Conservation (phyloP, 2,329 filamentous ascomycete species). For the Podosphaera aphanis region DNA sequence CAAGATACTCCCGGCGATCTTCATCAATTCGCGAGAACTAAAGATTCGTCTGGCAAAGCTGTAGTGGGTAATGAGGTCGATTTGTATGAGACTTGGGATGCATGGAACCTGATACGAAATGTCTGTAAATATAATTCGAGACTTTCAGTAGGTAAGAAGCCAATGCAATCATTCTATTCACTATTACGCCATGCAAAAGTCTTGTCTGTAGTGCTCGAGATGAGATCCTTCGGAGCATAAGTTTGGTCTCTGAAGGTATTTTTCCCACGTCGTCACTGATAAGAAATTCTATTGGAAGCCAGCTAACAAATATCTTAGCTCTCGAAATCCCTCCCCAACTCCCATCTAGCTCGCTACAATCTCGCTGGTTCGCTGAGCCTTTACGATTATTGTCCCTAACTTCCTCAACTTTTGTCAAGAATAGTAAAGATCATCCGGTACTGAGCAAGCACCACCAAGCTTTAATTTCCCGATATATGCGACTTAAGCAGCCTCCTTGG, state of each 20-base stretch:
- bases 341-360: slow-evolving; percentile 35
- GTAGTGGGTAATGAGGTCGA: slow-evolving; percentile 29
- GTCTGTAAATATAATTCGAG: slow-evolving; percentile 66
- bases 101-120: slow-evolving; percentile 71
- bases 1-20: slow-evolving; percentile 17
- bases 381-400: slow-evolving; percentile 35
- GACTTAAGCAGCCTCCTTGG: slow-evolving; percentile 37
- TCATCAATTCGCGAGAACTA: slow-evolving; percentile 13
- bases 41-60: slow-evolving; percentile 16
- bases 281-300: background rate
- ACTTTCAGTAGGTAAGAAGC: slow-evolving; percentile 57
- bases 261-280: slow-evolving; percentile 4
- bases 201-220: slow-evolving; percentile 4
- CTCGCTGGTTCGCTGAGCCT: slow-evolving; percentile 47
- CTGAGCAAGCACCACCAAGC: slow-evolving; percentile 36
- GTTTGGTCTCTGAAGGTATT: slow-evolving; percentile 12
- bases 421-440: slow-evolving; percentile 36
- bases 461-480: slow-evolving; percentile 38
- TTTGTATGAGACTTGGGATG: slow-evolving; percentile 68
- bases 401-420: slow-evolving; percentile 31
- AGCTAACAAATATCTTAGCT: slow-evolving; percentile 6
- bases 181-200: slow-evolving; percentile 6
- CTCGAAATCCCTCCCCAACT: slow-evolving; percentile 33
- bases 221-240: slow-evolving; percentile 12
- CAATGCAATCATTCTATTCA: slow-evolving; percentile 11